These are phyloP conservation scores for Leucocoprinus leucothites DNA, from an alignment of 768 basidiomycete genomes.

Conservation along the genomic window DNA sequence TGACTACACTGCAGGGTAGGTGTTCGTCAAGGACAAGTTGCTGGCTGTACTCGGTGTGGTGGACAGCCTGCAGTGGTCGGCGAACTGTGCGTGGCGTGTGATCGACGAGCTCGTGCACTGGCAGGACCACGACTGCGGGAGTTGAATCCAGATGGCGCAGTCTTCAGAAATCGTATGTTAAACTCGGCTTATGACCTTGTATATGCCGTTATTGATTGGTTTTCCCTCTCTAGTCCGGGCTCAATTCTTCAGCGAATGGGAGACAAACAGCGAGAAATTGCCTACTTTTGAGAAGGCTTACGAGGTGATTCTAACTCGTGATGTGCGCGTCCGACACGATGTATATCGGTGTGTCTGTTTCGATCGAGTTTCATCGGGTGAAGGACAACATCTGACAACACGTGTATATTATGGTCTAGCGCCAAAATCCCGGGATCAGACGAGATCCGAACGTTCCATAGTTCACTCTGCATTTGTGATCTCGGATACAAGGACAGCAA, in stretches of 20 bases:
- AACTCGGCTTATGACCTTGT: background rate
- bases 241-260: constrained; percentile 58
- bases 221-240: constrained; percentile 32
- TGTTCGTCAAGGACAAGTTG: constrained; percentile 45
- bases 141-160: constrained; percentile 39
- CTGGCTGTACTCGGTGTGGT: constrained; percentile 48
- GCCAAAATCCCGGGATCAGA: constrained; percentile 34
- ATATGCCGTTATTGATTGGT: background rate
- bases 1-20: constrained; percentile 39
- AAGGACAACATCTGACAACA: background rate
- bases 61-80: constrained; percentile 43
- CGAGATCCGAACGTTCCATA: constrained; percentile 59
- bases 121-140: constrained; percentile 44
- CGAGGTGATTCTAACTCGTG: constrained; percentile 43
- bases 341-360: constrained; percentile 39
- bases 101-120: constrained; percentile 33
- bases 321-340: constrained; percentile 42
- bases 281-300: constrained; percentile 55
- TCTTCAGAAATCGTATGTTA: constrained; percentile 51
- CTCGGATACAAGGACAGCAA: constrained; percentile 50
- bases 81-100: constrained; percentile 48
- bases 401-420: constrained; percentile 19
- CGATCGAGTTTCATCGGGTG: background rate
- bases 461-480: constrained; percentile 67
- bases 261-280: constrained; percentile 24